phyloP scores from a whole-genome alignment of 352 stramenopile species.

The Globisporangium uncinulatum region DNA sequence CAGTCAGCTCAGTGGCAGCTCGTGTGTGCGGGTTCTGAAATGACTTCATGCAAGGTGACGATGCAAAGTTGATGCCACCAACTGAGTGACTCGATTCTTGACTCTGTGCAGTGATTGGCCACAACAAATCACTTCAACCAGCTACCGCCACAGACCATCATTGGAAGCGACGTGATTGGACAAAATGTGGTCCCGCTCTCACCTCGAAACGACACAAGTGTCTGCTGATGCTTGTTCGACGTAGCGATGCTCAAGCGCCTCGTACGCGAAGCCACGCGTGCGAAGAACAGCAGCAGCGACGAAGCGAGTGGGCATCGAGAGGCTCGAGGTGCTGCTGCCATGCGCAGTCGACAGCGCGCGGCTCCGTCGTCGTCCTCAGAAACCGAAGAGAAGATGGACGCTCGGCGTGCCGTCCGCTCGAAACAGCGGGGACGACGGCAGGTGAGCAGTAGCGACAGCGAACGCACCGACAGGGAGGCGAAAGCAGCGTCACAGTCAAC shows the following conservation, averaged over 20 bases:
- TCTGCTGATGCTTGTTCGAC: too few relatives aligned
- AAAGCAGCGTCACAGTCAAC: too few relatives aligned
- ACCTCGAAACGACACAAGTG: background rate
- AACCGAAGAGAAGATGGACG: slow-evolving; percentile 26
- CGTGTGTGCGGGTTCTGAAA: background rate
- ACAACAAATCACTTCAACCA: slow-evolving; percentile 8
- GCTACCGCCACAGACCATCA: slow-evolving; percentile 7
- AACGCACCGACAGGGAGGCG: background rate
- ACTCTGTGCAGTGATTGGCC: slow-evolving; percentile 3
- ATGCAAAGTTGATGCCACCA: too few relatives aligned
- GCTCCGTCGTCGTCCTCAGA: slow-evolving; percentile 13
- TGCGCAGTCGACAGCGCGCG: slow-evolving; percentile 26
- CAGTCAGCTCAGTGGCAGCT: too few relatives aligned
- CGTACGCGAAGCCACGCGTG: slow-evolving; percentile 18
- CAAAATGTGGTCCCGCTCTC: background rate
- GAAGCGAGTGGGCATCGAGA: background rate
- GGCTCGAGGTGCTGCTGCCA: background rate
- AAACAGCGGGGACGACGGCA: background rate
- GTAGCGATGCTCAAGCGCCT: slow-evolving; percentile 26
- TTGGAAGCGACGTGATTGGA: too few relatives aligned
- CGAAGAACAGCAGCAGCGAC: slow-evolving; percentile 6
- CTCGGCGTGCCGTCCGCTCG: slow-evolving; percentile 31
- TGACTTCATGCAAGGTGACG: background rate
- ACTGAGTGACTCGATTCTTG: slow-evolving; percentile 7
- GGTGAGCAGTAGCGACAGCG: background rate